Evolutionary conservation across 257 asterid species (phyloP).

Genomic region (Prunella vulgaris): DNA sequence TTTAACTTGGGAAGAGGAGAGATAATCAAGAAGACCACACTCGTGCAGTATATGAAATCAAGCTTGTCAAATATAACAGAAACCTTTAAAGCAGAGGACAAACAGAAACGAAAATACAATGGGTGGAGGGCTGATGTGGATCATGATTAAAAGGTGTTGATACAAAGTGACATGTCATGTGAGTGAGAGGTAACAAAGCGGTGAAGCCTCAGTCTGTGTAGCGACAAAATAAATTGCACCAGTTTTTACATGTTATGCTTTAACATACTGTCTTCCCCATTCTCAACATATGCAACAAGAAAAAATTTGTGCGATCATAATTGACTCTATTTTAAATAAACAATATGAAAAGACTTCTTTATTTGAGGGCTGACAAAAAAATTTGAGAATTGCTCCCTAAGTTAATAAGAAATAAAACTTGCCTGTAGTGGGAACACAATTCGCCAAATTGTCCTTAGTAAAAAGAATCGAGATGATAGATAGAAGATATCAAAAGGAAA

Average conservation of each 20-base stretch:
- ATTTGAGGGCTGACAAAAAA: background rate
- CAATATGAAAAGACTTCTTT: background rate
- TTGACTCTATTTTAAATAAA: conserved; percentile 7
- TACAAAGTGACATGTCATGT: background rate
- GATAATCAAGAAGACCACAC: background rate
- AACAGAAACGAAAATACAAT: background rate
- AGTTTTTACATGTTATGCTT: conserved; percentile 3
- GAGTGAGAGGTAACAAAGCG: conserved; percentile 1
- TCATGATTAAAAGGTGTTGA: background rate
- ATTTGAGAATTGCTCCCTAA: background rate
- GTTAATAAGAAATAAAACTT: conserved; percentile 36
- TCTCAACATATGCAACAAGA: conserved; percentile 1
- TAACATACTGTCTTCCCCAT: background rate
- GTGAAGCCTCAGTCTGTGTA: conserved; percentile 5
- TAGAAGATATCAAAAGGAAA: conserved; percentile 93
- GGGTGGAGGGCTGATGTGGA: conserved; percentile 5
- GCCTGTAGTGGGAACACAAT: conserved; percentile 88
- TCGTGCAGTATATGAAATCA: background rate
- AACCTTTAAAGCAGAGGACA: conserved; percentile 9
- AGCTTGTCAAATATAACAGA: conserved; percentile 15
- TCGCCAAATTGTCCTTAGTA: conserved; percentile 86
- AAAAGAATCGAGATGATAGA: conserved; percentile 87
- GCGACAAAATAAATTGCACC: background rate
- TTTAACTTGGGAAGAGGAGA: background rate
- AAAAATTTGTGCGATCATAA: background rate